Conservation (phyloP, 2,329 filamentous ascomycete genomes). For the Trichoderma sp. region DNA sequence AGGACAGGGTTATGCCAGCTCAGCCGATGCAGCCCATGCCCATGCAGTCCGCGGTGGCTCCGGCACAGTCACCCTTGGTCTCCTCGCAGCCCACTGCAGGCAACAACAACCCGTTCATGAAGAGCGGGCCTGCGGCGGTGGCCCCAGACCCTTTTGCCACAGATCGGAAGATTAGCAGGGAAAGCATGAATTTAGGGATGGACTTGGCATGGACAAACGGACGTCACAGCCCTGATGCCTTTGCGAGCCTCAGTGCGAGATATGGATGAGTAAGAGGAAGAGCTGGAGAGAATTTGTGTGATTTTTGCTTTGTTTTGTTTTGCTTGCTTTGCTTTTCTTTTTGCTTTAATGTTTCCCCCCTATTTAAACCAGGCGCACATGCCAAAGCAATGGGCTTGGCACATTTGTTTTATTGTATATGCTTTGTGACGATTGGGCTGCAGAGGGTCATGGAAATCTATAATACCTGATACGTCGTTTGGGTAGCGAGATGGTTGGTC, state of each 20-base stretch:
- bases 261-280: conserved; percentile 42
- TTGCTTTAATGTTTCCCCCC: conserved; percentile 14
- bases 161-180: conserved; percentile 55
- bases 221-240: conserved; percentile 77
- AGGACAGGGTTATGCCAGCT: conserved; percentile 33
- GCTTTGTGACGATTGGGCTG: conserved; percentile 9
- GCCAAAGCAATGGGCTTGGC: conserved; percentile 21
- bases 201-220: conserved; percentile 68
- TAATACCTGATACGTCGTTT: conserved; percentile 21
- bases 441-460: conserved; percentile 14
- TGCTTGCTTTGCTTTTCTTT: not conserved
- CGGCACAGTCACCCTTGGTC: conserved; percentile 34
- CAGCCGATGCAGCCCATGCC: conserved; percentile 34
- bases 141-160: conserved; percentile 48
- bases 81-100: conserved; percentile 42
- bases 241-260: conserved; percentile 71
- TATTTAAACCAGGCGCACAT: conserved; percentile 14
- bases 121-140: conserved; percentile 33
- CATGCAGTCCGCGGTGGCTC: conserved; percentile 34
- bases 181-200: conserved; percentile 68
- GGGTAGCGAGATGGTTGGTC: conserved; percentile 23
- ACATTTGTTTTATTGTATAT: conserved; percentile 23
- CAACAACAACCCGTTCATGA: conserved; percentile 61
- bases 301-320: not conserved
- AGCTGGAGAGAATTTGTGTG: not conserved